Base-by-base conservation (phyloP, 2,329 filamentous ascomycete species). In the Aspergillus jensenii region DNA sequence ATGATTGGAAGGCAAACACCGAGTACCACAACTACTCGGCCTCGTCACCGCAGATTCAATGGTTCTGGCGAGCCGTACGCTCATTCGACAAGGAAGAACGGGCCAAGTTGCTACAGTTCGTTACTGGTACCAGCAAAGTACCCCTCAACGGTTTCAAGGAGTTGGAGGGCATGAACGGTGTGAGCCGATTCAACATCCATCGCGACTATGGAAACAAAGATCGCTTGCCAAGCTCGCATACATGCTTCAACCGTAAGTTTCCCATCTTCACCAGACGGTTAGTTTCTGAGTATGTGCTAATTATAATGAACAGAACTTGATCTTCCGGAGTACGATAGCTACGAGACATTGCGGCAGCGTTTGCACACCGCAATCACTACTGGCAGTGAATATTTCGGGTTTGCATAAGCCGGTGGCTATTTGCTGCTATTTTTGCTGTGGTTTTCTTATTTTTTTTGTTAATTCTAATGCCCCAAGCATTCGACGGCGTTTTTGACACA, bases 1-100 rank as follows among this genome's bases (percentile, higher is more conserved):
- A 99, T 70, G 95, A 99, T 78, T 99, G 95, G 95, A 97, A 96
- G 84, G 92, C 90, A 78, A 96, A 97, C 77, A 96, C 93, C 2
- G 96, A 99, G 72, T 98, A 99, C 69, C 93, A 98, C 77, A 98
- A 98, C 76, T 99, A 99, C 79, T 91, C 87, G 4, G 89, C 91
- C 33, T 93, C 93, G 0, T 97, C 95, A 3, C 90, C 91, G 45
- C 96, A 99, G 74, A 96, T 99, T 59, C 93, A 98, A 74, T 99
- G 95, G 95, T 99, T 99, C 86, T 99, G 95, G 95, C 89, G 96
- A 69, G 95, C 95, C 25, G 87, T 99, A 44, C 88, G 95, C 67
- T 96, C 93, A 4, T 99, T 97, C 71, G 96, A 98, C 80, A 98
- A 98, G 79, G 96, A 99, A 79, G 96, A 99, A 78, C 90, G 91